phyloP scores from a whole-genome alignment of 164 flowering plant species.

The Chloranthus sessilifolius region DNA sequence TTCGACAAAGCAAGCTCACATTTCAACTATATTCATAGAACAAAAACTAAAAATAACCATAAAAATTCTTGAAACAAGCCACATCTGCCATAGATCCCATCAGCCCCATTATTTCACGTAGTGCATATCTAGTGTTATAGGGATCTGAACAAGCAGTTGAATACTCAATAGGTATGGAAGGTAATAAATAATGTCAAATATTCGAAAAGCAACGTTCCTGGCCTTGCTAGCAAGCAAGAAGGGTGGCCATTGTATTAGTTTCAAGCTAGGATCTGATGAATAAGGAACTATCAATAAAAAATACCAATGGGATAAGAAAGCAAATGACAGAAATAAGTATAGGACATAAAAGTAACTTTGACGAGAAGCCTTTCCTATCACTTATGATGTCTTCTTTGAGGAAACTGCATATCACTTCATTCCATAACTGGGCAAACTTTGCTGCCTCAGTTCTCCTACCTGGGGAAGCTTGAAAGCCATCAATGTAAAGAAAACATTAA shows the following conservation, averaged over 20 bases:
- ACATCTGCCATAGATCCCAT: too few species aligned
- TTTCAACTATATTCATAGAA: too few species aligned
- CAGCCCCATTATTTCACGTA: too few species aligned
- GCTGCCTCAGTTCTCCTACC: constrained; percentile 95
- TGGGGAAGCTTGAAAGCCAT: constrained; percentile 44
- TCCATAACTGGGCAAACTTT: constrained; percentile 96
- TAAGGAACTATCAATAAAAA: constrained; percentile 76
- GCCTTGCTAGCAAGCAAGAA: constrained; percentile 99
- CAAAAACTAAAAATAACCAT: too few species aligned
- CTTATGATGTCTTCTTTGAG: constrained; percentile 95
- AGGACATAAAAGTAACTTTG: constrained; percentile 3
- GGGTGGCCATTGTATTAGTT: constrained; percentile 97
- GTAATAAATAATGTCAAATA: too few species aligned
- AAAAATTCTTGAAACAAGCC: too few species aligned
- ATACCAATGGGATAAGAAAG: neutral
- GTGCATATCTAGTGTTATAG: too few species aligned
- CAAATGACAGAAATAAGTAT: constrained; percentile 1
- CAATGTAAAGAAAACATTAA: constrained; percentile 6
- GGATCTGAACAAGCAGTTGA: too few species aligned
- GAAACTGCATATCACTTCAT: constrained; percentile 84
- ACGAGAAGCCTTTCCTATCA: constrained; percentile 67
- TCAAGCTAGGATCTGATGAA: constrained; percentile 77
- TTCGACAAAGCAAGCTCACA: too few species aligned
- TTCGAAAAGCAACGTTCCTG: constrained; percentile 2
- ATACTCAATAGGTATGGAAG: too few species aligned